Evolutionary conservation across 176 grass and related monocot species (phyloP), one percentile per base, ranked within the genome.

Genomic region (Hyparrhenia diplandra): DNA sequence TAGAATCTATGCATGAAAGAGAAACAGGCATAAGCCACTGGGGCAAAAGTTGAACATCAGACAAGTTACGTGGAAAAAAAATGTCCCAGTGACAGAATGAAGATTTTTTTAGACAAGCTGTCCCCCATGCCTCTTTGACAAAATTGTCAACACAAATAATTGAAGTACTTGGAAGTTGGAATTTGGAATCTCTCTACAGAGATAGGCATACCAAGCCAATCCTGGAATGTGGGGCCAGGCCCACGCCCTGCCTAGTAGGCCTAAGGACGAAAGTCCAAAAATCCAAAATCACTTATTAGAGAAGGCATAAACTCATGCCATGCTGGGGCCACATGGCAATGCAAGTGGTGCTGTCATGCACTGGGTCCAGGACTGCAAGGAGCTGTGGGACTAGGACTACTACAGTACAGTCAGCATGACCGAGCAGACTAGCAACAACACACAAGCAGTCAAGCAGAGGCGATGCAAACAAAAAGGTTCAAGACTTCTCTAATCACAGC

Each of bases 91-190:
- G 74, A 88, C 73, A 28, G 57, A 83, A 64, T 58, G 35, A 83
- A 36, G 74, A 73, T 67, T 83, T 66, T 18, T 45, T 74, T 75
- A 80, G 30, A 24, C 52, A 61, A 40, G 45, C 62, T 67, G n/a
- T 51, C 35, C 61, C 61, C n/a, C 64, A 72, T 75, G 49, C 40
- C 80, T 21, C 76, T 85, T 76, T 85, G 87, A 43, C 76, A 84
- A 84, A 75, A 80, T 84, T 80, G 81, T 84, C 87, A 74, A 84
- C 76, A 84, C 62, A 69, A 76, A 89, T 81, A 89, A 81, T 89
- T 88, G 81, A 14, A 67, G 80, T 78, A 63, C 67, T 88, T 43
- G 71, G 71, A 57, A 69, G 12, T 73, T 80, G 59, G 34, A 83
- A 78, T 17, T 61, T 83, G n/a, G 86, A 74, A 83, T 69, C 75